Percentiles rank a stretch among this genome's conserved stretches.
phyloP scores from a whole-genome alignment of 805 yeast genomes.

The Ogataea neopini region DNA sequence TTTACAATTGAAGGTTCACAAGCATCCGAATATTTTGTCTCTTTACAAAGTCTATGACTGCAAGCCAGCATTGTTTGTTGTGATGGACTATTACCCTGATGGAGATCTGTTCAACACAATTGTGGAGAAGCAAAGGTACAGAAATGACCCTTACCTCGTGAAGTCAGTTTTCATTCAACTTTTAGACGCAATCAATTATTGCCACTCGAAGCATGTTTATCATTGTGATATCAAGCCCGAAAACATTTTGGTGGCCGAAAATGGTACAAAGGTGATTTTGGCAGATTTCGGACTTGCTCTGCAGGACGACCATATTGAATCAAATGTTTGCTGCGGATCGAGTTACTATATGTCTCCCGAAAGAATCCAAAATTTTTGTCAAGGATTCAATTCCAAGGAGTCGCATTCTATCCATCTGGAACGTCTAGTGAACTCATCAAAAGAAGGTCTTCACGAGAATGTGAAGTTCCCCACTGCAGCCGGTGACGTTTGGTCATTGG shows the following conservation, averaged over 20 bases:
- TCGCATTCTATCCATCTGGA: constrained; percentile 34
- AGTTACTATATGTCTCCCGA: constrained; percentile 95
- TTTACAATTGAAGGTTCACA: constrained; percentile 71
- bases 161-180: constrained; percentile 71
- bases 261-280: constrained; percentile 56
- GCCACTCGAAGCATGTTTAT: constrained; percentile 80
- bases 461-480: constrained; percentile 61
- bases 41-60: constrained; percentile 72
- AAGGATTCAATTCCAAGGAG: constrained; percentile 35
- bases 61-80: constrained; percentile 59
- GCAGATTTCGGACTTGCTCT: constrained; percentile 94
- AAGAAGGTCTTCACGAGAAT: constrained; percentile 30
- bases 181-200: constrained; percentile 77
- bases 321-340: constrained; percentile 81
- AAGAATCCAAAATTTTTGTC: constrained; percentile 47
- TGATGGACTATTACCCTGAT: constrained; percentile 83
- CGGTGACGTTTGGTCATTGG: constrained; percentile 88
- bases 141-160: constrained; percentile 48
- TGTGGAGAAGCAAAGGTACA: constrained; percentile 69
- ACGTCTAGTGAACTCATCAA: constrained; percentile 26
- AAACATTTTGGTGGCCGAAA: constrained; percentile 69
- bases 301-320: constrained; percentile 52
- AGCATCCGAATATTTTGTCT: constrained; percentile 75
- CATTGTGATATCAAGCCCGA: constrained; percentile 97
- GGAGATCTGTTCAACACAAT: constrained; percentile 88